A percentile compares a stretch with the other conserved stretches of the same genome.
phyloP scores from a whole-genome alignment of 257 asterid genomes.

The Gentiana straminea region DNA sequence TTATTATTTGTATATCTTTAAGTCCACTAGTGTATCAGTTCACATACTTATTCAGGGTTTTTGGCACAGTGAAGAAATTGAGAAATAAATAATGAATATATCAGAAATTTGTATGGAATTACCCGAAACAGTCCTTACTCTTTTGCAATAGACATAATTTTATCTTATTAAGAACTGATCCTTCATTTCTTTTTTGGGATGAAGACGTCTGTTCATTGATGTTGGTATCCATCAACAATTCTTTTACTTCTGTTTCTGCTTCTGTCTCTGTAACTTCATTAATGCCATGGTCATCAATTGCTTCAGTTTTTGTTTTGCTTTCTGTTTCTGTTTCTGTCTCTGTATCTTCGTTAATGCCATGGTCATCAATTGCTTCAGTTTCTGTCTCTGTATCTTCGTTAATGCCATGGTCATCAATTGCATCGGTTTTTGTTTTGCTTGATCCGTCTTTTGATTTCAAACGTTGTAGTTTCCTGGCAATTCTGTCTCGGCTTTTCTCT shows the following conservation, averaged over 20 bases:
- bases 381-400: constrained; percentile 3
- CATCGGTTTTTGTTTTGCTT: constrained; percentile 1
- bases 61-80: too few species aligned
- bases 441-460: constrained; percentile 2
- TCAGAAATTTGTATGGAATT: constrained; percentile 4
- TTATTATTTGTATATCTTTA: too few species aligned
- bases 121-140: constrained; percentile 3
- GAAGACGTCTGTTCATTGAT: neutral
- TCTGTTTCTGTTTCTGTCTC: neutral
- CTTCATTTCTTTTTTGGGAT: neutral
- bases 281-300: neutral
- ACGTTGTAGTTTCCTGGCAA: constrained; percentile 18
- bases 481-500: constrained; percentile 30
- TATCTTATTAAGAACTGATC: constrained; percentile 7
- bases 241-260: neutral
- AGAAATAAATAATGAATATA: too few species aligned
- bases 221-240: neutral
- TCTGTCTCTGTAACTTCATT: neutral
- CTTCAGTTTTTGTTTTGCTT: neutral
- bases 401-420: neutral
- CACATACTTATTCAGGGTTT: too few species aligned
- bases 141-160: constrained; percentile 8
- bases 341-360: constrained; percentile 2
- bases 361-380: constrained; percentile 1
- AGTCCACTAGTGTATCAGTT: too few species aligned